Evolutionary conservation across 768 basidiomycete species (phyloP), one percentile per base, ranked within the genome.

Genomic region (Crassisporium funariophilum): DNA sequence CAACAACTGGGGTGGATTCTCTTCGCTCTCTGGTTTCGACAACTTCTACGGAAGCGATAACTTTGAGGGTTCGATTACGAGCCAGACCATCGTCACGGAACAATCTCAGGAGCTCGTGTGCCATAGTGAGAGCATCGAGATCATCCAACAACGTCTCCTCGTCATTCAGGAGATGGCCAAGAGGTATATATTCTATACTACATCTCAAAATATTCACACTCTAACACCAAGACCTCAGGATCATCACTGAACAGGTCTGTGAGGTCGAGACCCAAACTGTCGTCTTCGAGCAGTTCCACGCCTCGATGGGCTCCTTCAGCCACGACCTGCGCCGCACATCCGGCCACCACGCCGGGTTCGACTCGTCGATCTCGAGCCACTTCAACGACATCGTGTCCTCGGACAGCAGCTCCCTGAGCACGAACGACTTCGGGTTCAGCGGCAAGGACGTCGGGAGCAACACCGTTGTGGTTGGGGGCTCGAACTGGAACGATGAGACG

Each of bases 241-340:
- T 75, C 51, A 68, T 75, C 44, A 68, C 68, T 22, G 71, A 76
- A 57, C 66, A 70, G 31, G 67, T 75, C 43, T 78, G 77, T 52
- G 72, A 77, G 35, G 76, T 77, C 21, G 77, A 78, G 53, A 68
- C 70, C 24, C 77, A 78, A 45, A 66, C 65, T 41, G 66, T 74
- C 46, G 62, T 70, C 41, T 70, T 75, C 50, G 62, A 73, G 40
- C 73, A 75, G 50, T 72, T 68, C 64, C 62, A 65, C 46, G 57
- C 66, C n/a, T 60, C 66, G 43, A 56, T 75, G 35, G 49, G 57
- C 21, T 46, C 60, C 50, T 76, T 75, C 68, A 64, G 60, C 47
- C 50, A 58, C 37, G 75, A 76, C 53, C 55, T 75, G 47, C 61
- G 65, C 38, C 73, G 65, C 55, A 56, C 57, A 45, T 72, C 71